Evolutionary conservation across 2,329 filamentous ascomycete species (phyloP).

Genomic region (Ophiostoma sp.): DNA sequence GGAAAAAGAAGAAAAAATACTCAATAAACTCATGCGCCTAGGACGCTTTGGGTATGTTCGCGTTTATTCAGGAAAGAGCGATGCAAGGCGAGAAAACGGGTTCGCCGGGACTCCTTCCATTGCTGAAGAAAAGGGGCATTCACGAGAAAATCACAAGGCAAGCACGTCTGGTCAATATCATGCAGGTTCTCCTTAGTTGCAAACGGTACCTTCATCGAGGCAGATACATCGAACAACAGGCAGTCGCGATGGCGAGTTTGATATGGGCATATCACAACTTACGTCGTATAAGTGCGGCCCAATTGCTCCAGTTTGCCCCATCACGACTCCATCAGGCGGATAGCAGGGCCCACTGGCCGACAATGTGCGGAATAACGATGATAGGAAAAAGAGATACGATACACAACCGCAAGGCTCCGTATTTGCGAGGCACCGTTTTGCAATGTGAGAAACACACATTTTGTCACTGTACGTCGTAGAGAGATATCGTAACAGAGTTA

Average conservation of each 20-base stretch:
- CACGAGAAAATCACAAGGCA: not conserved
- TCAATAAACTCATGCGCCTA: constrained; percentile 5
- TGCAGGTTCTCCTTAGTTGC: not conserved
- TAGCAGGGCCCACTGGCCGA: constrained; percentile 6
- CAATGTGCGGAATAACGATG: not conserved
- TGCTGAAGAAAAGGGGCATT: constrained; percentile 5
- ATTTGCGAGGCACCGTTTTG: not conserved
- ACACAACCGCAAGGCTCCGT: not conserved
- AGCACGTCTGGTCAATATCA: not conserved
- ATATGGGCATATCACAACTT: not conserved
- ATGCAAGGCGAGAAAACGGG: not conserved
- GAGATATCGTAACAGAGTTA: not conserved
- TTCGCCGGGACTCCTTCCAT: not conserved
- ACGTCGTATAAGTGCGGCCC: not conserved
- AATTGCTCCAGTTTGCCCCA: not conserved
- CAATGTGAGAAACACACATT: not conserved
- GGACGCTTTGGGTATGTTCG: constrained; percentile 4
- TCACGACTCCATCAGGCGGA: constrained; percentile 12
- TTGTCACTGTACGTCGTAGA: not conserved
- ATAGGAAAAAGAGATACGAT: not conserved
- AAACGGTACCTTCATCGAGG: not conserved
- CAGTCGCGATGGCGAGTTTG: not conserved
- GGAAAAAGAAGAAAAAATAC: not conserved
- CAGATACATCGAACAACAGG: not conserved
- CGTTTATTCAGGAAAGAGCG: not conserved